A percentile compares a stretch with the other conserved stretches of the same genome.
These are phyloP conservation scores for Pleurotus ostreatus DNA, from an alignment of 768 basidiomycete species.

Conservation along the genomic window DNA sequence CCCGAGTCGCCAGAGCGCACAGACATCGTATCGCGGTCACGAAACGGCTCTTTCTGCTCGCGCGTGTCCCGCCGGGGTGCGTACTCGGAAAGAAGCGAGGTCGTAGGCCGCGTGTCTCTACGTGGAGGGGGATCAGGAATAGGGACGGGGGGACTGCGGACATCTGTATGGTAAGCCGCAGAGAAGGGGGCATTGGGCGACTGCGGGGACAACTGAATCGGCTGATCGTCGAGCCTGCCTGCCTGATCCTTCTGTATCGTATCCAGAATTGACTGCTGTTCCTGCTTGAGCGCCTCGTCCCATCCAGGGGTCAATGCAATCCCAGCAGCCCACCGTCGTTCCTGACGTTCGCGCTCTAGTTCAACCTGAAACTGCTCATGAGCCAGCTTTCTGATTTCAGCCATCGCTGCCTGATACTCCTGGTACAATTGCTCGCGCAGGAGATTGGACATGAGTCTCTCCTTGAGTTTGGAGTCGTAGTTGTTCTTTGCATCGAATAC, in stretches of 20 bases:
- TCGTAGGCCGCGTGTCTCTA: not conserved
- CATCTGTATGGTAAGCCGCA: not conserved
- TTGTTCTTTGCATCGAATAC: conserved; percentile 63
- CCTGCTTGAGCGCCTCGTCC: conserved; percentile 26
- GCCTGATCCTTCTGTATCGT: conserved; percentile 33
- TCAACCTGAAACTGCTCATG: conserved; percentile 40
- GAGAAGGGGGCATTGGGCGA: not conserved
- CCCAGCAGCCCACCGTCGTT: conserved; percentile 45
- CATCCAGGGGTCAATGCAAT: conserved; percentile 22
- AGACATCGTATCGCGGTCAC: conserved; percentile 7
- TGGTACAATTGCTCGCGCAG: conserved; percentile 29
- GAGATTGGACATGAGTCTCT: conserved; percentile 28
- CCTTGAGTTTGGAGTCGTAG: conserved; percentile 45
- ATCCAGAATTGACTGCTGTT: conserved; percentile 43
- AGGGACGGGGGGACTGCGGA: not conserved
- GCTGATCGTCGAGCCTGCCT: conserved; percentile 18
- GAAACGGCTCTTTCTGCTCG: conserved; percentile 7
- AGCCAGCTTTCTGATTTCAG: conserved; percentile 38
- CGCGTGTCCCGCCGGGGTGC: not conserved
- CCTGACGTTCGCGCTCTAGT: conserved; percentile 44
- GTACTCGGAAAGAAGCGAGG: not conserved
- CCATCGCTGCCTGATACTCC: conserved; percentile 39
- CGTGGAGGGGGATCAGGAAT: not conserved
- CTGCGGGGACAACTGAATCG: conserved; percentile 10
- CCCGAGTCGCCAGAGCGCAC: conserved; percentile 1